phyloP scores from a whole-genome alignment of 1,284 basidiomycete species.

The Phlebopus sp. region DNA sequence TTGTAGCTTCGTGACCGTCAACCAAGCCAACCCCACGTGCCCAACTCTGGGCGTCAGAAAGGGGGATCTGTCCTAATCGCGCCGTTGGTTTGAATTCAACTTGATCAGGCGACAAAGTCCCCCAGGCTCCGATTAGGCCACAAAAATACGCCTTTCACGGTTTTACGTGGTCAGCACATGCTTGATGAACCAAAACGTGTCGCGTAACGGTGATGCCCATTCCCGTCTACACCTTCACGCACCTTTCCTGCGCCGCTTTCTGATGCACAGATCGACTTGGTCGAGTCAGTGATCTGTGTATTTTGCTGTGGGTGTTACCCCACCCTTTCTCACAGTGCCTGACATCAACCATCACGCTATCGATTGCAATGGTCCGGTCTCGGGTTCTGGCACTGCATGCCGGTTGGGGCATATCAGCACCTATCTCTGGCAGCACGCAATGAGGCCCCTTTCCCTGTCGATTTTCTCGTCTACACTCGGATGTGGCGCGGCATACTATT shows the following conservation, averaged over 20 bases:
- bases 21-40: slow-evolving; percentile 22
- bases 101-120: slow-evolving; percentile 19
- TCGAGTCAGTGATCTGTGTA: slow-evolving; percentile 8
- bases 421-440: slow-evolving; percentile 14
- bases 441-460: slow-evolving; percentile 1
- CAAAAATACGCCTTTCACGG: slow-evolving; percentile 5
- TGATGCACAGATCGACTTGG: slow-evolving; percentile 9
- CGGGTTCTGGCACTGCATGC: slow-evolving; percentile 10
- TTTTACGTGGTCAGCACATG: slow-evolving; percentile 30
- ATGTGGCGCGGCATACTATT: neutral
- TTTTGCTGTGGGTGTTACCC: slow-evolving; percentile 3
- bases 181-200: slow-evolving; percentile 12
- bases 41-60: slow-evolving; percentile 6
- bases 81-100: slow-evolving; percentile 14
- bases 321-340: slow-evolving; percentile 16
- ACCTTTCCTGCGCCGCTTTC: slow-evolving; percentile 4
- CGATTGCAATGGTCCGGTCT: slow-evolving; percentile 8
- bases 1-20: slow-evolving; percentile 7
- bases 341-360: slow-evolving; percentile 14
- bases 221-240: slow-evolving; percentile 10
- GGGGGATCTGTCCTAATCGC: neutral
- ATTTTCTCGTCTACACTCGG: neutral
- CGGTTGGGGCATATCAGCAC: slow-evolving; percentile 21
- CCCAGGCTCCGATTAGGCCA: slow-evolving; percentile 17
- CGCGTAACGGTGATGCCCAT: slow-evolving; percentile 21